Base-by-base conservation (phyloP, 768 basidiomycete genomes). In the Calocybe gangraenosa region DNA sequence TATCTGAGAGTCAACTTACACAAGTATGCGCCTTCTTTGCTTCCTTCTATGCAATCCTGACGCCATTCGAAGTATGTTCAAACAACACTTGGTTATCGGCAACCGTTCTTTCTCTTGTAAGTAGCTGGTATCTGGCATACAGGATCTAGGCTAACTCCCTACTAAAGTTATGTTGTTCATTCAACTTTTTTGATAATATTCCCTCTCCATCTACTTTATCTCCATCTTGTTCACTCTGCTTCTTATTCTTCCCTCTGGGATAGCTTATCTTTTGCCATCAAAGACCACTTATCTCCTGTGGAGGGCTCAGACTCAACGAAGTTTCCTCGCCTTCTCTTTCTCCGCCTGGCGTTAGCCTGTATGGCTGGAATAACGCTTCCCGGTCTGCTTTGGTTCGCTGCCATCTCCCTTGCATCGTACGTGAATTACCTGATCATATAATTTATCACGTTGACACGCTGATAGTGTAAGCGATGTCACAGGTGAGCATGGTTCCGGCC, bases 71-170 rank as follows among this genome's bases (percentile, higher is more conserved):
- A 92, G 89, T 84, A 92, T 65, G 80, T 95, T 11, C 88, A 92
- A 62, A 80, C 80, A 1, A 75, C 73, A 1, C 67, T 91, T 22
- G 79, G 71, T 25, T 99, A 88, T 66, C 74, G 82, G 42, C 89
- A 96, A 48, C 90, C 95, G 0, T 95, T 82, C 73, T 86, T 97
- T 57, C 70, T 91, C 50, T 90, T 93, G 90, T 90, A 56, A 50
- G 87, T 60, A 35, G 11, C 10, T n/a, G 21, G 7, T 25, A n/a
- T 18, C 13, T 23, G 30, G 7, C 28, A 10, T 0, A 19, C n/a
- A 35, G 7, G 11, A 28, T 28, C 5, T 28, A 11, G 25, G 25
- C 25, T 28, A 28, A 28, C 6, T 28, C 5, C 11, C 11, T 11
- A 31, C 18, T 18, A 23, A 11, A 93, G 92, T 64, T 96, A 87